phyloP scores from a whole-genome alignment of 495 filamentous ascomycete species.

The Melanomma pulvis-pyrius region DNA sequence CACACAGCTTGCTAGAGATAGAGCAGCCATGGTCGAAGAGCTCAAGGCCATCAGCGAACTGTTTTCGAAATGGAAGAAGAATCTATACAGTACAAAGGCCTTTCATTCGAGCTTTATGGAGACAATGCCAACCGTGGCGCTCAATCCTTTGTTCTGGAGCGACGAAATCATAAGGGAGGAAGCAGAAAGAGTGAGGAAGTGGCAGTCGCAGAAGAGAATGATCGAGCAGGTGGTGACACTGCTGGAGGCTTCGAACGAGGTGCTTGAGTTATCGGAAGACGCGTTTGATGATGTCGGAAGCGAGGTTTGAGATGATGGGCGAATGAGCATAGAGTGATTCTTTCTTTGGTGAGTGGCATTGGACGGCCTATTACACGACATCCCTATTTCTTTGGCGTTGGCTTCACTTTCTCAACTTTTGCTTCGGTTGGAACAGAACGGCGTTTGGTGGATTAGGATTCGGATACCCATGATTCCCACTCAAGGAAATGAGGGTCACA shows the following conservation, averaged over 20 bases:
- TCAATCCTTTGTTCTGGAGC: slow-evolving; percentile 12
- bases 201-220: slow-evolving; percentile 13
- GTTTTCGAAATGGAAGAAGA: background rate
- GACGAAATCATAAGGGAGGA: background rate
- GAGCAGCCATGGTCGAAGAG: background rate
- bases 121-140: background rate
- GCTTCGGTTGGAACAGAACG: background rate
- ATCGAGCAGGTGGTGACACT: slow-evolving; percentile 8
- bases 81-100: background rate
- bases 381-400: no score
- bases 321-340: background rate
- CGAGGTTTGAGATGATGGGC: slow-evolving; percentile 5
- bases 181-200: slow-evolving; percentile 10
- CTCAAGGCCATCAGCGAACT: background rate
- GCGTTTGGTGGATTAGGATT: background rate
- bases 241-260: slow-evolving; percentile 9
- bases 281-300: slow-evolving; percentile 13
- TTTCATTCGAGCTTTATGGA: background rate
- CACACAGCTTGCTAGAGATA: slow-evolving; percentile 1
- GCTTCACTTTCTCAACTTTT: background rate
- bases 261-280: slow-evolving; percentile 13
- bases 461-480: background rate
- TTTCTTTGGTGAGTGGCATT: no score
- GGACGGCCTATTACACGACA: no score
- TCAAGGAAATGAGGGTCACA: background rate